Base-by-base conservation (phyloP, 2,329 filamentous ascomycete genomes). In the Pyrenochaeta sp. region DNA sequence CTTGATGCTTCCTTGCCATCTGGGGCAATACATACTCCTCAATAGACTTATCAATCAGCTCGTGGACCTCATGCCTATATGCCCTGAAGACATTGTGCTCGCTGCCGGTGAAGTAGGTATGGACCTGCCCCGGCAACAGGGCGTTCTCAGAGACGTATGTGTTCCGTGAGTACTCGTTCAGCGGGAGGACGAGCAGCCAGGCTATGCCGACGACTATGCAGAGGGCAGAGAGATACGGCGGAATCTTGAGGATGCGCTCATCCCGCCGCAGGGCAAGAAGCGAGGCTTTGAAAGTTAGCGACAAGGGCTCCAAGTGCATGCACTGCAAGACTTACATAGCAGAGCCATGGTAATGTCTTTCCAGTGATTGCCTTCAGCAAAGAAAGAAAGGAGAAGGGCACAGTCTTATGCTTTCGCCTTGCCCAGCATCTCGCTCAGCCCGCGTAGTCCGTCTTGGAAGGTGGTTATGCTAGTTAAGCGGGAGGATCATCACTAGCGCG, bases 101-200 rank as follows among this genome's bases (percentile, higher is more conserved):
- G 75, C 92, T 97, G 15, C 95, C 95, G 6, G 91, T 89, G 73
- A 99, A 99, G 77, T 99, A 99, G 1, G 95, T 97, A 78, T 98
- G 94, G 7, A 98, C 95, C 77, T 99, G 95, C 2, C 93, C 95
- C 0, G 95, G 95, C 12, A 99, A 82, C 30, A 99, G 86, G 10
- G 95, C 95, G 75, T 99, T 99, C 76, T 99, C 95, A 37, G 94
- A 98, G 52, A 99, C 95, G 76, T 99, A 99, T 1, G 94, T 99
- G 55, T 86, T 84, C 61, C 95, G 87, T 45, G 92, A 97, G 79
- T 98, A 97, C 63, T 93, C 86, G 76, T 98, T 85, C 47, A 98
- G 83, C 2, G 95, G 95, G 1, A 99, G 85, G 29, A 98, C 83
- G 18, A 97, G 85, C 12, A 99, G 87, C 91, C 94, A 99, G 64